Percentiles rank a stretch among this genome's conserved stretches.
Conservation (phyloP, 1,284 basidiomycete genomes). For the Marasmius sp. region DNA sequence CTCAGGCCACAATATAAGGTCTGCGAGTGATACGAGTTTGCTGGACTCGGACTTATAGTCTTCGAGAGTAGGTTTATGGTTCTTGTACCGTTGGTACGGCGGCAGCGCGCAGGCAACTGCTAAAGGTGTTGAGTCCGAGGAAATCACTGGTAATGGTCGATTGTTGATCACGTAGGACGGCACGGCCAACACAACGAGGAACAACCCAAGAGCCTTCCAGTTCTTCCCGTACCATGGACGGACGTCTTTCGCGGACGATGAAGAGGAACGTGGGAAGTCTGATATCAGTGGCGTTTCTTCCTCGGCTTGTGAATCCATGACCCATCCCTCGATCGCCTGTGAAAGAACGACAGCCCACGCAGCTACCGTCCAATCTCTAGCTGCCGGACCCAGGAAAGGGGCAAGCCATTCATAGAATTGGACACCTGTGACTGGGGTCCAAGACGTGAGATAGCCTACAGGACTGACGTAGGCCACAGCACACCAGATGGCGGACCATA, state of each 20-base stretch:
- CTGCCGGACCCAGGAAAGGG: slow-evolving; percentile 53
- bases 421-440: slow-evolving; percentile 58
- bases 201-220: slow-evolving; percentile 29
- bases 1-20: slow-evolving; percentile 79
- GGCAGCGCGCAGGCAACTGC: slow-evolving; percentile 67
- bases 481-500: slow-evolving; percentile 68
- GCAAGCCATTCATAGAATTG: slow-evolving; percentile 64
- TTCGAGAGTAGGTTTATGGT: slow-evolving; percentile 43
- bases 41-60: slow-evolving; percentile 60
- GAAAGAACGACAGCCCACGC: slow-evolving; percentile 70
- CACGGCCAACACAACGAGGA: slow-evolving; percentile 48
- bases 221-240: not conserved
- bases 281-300: slow-evolving; percentile 23
- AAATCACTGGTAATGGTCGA: slow-evolving; percentile 44
- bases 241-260: not conserved
- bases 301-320: slow-evolving; percentile 42
- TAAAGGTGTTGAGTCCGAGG: slow-evolving; percentile 49
- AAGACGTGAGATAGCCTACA: slow-evolving; percentile 66
- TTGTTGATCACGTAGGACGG: slow-evolving; percentile 51
- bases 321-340: slow-evolving; percentile 51
- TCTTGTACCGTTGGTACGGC: slow-evolving; percentile 36
- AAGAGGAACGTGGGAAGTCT: not conserved
- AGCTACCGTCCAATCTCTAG: slow-evolving; percentile 68
- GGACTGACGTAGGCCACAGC: slow-evolving; percentile 53
- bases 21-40: slow-evolving; percentile 42